Conservation (phyloP, 805 yeast species). For the Lachancea kluyveri region DNA sequence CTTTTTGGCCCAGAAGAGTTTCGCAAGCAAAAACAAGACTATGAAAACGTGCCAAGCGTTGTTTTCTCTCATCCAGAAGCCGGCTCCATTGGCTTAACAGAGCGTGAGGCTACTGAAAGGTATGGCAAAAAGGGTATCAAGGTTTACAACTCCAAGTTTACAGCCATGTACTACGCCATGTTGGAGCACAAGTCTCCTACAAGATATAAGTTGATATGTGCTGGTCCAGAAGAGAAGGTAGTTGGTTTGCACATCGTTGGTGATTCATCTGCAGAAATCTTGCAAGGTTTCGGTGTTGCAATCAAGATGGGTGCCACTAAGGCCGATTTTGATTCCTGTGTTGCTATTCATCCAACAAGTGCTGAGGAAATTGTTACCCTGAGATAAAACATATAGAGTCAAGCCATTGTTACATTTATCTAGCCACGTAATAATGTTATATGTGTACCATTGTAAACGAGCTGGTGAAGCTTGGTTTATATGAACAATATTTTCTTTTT, state of each 20-base stretch:
- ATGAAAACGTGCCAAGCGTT: conserved; percentile 84
- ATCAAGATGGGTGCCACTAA: conserved; percentile 99
- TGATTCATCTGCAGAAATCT: conserved; percentile 81
- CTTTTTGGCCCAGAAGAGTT: conserved; percentile 74
- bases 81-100: conserved; percentile 86
- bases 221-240: conserved; percentile 83
- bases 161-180: conserved; percentile 91
- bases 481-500: conserved; percentile 10
- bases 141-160: conserved; percentile 75
- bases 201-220: conserved; percentile 72
- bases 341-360: conserved; percentile 97
- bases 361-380: conserved; percentile 95
- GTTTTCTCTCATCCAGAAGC: conserved; percentile 98
- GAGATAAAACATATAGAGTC: too few species aligned
- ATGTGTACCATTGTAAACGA: too few species aligned
- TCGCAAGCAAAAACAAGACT: conserved; percentile 76
- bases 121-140: conserved; percentile 79
- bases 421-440: background rate
- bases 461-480: conserved; percentile 3
- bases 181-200: conserved; percentile 77
- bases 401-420: background rate
- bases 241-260: conserved; percentile 95
- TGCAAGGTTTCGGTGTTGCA: conserved; percentile 98
- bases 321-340: conserved; percentile 89
- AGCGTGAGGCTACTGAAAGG: conserved; percentile 66